These are phyloP conservation scores for Paecilomyces formosus DNA, from an alignment of 2,329 filamentous ascomycete species.

Conservation along the genomic window DNA sequence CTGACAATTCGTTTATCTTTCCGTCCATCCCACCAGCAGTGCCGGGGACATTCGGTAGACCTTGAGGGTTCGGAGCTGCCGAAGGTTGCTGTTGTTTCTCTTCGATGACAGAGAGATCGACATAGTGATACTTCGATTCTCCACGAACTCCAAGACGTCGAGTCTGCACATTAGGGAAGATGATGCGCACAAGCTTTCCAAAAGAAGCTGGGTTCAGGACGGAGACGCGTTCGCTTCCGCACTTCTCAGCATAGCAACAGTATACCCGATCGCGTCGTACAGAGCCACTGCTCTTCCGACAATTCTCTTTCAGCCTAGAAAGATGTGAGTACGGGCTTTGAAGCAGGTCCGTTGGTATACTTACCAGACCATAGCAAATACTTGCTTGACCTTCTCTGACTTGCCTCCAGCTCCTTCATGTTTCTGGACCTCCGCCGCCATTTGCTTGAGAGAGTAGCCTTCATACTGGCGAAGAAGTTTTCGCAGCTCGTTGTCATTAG, in stretches of 20 bases:
- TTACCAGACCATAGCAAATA: slow-evolving; percentile 47
- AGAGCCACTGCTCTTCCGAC: slow-evolving; percentile 48
- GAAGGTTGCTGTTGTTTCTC: slow-evolving; percentile 32
- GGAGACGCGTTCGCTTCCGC: slow-evolving; percentile 86
- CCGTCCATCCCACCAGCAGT: slow-evolving; percentile 13
- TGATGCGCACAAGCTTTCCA: slow-evolving; percentile 90
- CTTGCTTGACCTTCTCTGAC: slow-evolving; percentile 45
- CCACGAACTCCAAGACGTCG: slow-evolving; percentile 84
- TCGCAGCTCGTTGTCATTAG: slow-evolving; percentile 43
- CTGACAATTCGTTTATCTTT: slow-evolving; percentile 15
- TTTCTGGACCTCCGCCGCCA: slow-evolving; percentile 42
- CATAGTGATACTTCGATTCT: slow-evolving; percentile 97
- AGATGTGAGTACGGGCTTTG: slow-evolving; percentile 5
- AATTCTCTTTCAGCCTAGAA: slow-evolving; percentile 40
- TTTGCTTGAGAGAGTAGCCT: slow-evolving; percentile 38
- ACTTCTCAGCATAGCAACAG: slow-evolving; percentile 87
- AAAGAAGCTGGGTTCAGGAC: slow-evolving; percentile 96
- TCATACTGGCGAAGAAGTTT: slow-evolving; percentile 41
- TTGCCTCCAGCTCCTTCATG: slow-evolving; percentile 43
- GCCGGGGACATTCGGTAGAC: slow-evolving; percentile 13
- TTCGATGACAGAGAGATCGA: slow-evolving; percentile 42
- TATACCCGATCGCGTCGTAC: slow-evolving; percentile 91
- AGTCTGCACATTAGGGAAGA: slow-evolving; percentile 93
- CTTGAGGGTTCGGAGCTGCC: slow-evolving; percentile 15
- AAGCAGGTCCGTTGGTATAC: slow-evolving; percentile 5